Conservation (phyloP, 495 filamentous ascomycete species). For the Talaromyces ruber region DNA sequence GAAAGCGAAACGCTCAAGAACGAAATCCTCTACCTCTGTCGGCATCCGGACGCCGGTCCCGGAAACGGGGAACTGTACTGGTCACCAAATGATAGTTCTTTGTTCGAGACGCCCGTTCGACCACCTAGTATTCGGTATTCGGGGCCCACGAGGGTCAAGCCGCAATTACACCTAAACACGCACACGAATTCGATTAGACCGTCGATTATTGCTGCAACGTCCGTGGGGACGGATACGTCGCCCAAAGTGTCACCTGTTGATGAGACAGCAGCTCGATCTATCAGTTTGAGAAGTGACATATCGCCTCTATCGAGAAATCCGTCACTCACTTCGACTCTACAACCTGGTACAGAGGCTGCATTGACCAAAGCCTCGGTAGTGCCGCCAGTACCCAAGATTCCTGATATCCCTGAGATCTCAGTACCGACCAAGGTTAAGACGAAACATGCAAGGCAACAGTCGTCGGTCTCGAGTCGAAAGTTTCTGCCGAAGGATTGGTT, state of each 20-base stretch:
- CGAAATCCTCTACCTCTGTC: constrained; percentile 32
- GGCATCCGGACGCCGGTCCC: constrained; percentile 26
- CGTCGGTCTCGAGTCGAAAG: constrained; percentile 29
- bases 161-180: constrained; percentile 24
- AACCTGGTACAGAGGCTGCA: constrained; percentile 2
- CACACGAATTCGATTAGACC: constrained; percentile 19
- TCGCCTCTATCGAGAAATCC: constrained; percentile 2
- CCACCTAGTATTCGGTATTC: constrained; percentile 29
- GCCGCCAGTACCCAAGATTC: constrained; percentile 13
- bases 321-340: not conserved
- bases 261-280: constrained; percentile 6
- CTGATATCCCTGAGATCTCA: constrained; percentile 8
- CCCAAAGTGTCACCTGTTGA: constrained; percentile 17
- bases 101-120: constrained; percentile 21
- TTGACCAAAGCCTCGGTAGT: not conserved
- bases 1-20: constrained; percentile 35
- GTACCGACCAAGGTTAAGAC: constrained; percentile 12
- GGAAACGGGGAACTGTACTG: constrained; percentile 19
- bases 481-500: constrained; percentile 29
- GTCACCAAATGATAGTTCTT: constrained; percentile 17
- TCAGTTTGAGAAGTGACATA: not conserved
- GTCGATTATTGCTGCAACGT: constrained; percentile 17
- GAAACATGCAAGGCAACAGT: constrained; percentile 26
- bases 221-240: constrained; percentile 16
- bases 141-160: constrained; percentile 21